Evolutionary conservation across 75 land plant species (phyloP), one percentile per base, ranked within the genome.

Genomic region (Sequoiadendron giganteum): DNA sequence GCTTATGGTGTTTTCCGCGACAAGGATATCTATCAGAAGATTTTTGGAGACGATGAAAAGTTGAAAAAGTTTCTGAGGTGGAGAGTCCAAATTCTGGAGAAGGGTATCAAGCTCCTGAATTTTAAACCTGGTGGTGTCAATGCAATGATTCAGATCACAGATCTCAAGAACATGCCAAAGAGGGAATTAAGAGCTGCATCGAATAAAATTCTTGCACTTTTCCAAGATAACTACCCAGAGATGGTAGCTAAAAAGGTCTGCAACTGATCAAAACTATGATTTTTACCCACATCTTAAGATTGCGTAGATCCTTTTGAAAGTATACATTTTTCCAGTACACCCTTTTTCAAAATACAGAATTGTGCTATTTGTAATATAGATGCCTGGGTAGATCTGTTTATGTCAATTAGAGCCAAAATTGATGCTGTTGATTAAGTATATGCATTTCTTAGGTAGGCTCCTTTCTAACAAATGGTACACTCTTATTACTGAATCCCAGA

Each of bases 191-290:
- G 96, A 73, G 90, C 90, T 38, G 95, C 94, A 14, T 94, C 95
- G 14, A 96, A 92, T 80, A 94, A 96, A 32, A 92, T 93, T 82
- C 87, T 97, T 68, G 88, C 92, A 55, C 90, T 97, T 13, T 93
- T 97, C 54, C 98, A 95, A 85, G 99, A 97, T 86, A 97, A 97
- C 86, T 97, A 97, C 87, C 99, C 99, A 19, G 99, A 97, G 89
- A 88, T 97, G 93, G 98, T 96, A 10, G 98, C 95, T 28, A 91
- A 94, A 19, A 95, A 96, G 93, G 96, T 97, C 45, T 82, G 58
- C 15, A 61, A 48, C 54, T 86, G 55, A 32, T 45, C 42, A 56
- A 85, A 45, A 28, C 15, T 47, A 30, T 9, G 48, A 19, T 18
- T 30, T 85, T 49, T 68, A 65, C 32, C 38, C 87, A 32, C 49